These are phyloP conservation scores for Rhynchosporium secalis DNA, from an alignment of 2,329 filamentous ascomycete genomes.

Conservation along the genomic window DNA sequence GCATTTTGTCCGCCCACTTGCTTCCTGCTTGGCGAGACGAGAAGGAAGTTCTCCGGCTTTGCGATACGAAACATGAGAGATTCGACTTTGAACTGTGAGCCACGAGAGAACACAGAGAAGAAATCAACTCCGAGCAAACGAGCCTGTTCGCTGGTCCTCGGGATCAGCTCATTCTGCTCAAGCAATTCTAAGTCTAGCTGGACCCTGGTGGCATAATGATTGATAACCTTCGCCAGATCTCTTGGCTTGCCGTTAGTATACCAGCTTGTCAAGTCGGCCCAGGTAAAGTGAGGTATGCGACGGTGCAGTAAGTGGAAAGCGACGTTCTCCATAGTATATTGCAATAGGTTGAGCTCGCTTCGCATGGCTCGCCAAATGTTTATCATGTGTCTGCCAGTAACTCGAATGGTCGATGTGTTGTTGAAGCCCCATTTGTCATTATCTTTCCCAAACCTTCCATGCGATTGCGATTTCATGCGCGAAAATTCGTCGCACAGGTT, in stretches of 20 bases:
- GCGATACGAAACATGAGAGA: constrained; percentile 98
- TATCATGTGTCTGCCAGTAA: constrained; percentile 95
- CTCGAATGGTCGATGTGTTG: constrained; percentile 83
- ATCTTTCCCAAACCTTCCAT: constrained; percentile 82
- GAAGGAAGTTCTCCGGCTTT: constrained; percentile 90
- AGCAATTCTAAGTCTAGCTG: constrained; percentile 87
- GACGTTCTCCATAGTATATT: constrained; percentile 96
- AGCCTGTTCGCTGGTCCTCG: constrained; percentile 91
- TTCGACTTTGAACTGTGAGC: constrained; percentile 98
- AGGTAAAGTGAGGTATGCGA: constrained; percentile 84
- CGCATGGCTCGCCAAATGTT: constrained; percentile 98
- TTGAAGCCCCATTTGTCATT: constrained; percentile 92
- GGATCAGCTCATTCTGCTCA: constrained; percentile 83
- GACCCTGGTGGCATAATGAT: constrained; percentile 75
- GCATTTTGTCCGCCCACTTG: constrained; percentile 95
- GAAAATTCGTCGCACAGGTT: constrained; percentile 91
- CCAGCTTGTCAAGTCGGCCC: constrained; percentile 78
- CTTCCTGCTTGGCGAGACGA: constrained; percentile 85
- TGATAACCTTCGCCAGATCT: constrained; percentile 72
- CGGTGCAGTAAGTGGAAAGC: constrained; percentile 86
- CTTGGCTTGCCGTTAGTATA: constrained; percentile 67
- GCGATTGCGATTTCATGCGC: constrained; percentile 79
- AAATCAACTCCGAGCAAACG: constrained; percentile 92
- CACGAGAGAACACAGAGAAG: constrained; percentile 90
- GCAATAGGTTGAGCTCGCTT: constrained; percentile 83